These are phyloP conservation scores for Paramecium biaurelia DNA, from an alignment of 73 alveolate species.

Conservation along the genomic window DNA sequence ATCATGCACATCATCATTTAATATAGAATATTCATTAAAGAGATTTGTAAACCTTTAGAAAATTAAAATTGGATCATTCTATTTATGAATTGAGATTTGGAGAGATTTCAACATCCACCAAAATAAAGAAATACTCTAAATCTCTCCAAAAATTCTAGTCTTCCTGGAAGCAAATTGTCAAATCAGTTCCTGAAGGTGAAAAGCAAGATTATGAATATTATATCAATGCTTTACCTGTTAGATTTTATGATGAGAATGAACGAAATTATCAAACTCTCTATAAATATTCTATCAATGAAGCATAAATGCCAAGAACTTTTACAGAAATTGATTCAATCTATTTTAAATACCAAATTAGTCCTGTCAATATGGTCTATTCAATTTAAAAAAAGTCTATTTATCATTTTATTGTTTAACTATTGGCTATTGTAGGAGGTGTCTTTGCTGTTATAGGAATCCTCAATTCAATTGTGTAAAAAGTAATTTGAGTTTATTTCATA, in stretches of 20 bases:
- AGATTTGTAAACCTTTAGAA: neutral
- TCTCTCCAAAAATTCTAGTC: neutral
- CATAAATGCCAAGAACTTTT: neutral
- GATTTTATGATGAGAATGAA: neutral
- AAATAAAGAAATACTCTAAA: neutral
- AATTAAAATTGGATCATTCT: constrained; percentile 47
- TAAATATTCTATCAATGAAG: neutral
- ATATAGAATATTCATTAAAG: neutral
- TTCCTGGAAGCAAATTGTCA: neutral
- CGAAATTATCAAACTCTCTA: neutral
- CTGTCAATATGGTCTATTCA: constrained; percentile 53
- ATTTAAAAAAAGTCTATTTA: constrained; percentile 32
- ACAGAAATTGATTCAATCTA: constrained; percentile 53
- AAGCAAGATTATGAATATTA: constrained; percentile 41
- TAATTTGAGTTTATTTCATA: neutral
- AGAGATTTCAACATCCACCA: neutral
- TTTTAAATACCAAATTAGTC: constrained; percentile 62
- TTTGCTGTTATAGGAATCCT: constrained; percentile 62
- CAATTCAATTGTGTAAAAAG: constrained; percentile 20
- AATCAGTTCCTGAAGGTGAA: neutral
- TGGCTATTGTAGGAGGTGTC: constrained; percentile 61
- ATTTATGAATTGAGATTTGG: constrained; percentile 50
- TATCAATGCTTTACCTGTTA: constrained; percentile 36
- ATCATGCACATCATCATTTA: constrained; percentile 52
- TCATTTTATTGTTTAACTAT: constrained; percentile 57